Evolutionary conservation across 495 filamentous ascomycete species (phyloP), one percentile per base, ranked within the genome.

Genomic region (Penicillium salamii): DNA sequence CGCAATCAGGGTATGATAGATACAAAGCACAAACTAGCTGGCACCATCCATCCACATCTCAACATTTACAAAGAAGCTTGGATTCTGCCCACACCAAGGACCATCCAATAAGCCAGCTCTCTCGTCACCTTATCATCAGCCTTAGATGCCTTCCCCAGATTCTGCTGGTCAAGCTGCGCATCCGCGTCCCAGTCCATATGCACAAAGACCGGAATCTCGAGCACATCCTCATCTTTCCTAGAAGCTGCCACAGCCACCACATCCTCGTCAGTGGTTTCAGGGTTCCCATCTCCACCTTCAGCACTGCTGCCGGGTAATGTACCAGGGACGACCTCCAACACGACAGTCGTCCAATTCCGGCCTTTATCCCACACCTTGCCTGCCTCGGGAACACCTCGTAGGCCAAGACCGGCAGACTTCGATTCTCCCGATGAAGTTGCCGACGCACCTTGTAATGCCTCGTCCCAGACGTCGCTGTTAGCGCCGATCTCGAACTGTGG

Each of bases 281-380:
- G 18, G 15, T 40, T 24, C 50, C 66, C 34, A 23, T 54, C 47
- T 49, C 62, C 39, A 56, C 32, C 51, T 24, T 66, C 55, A 17
- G 62, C 63, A 31, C 61, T 50, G 17, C 48, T 52, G 7, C 68
- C 68, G 2, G 70, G 71, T 36, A 76, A 61, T 1, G 59, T 58
- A 0, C 88, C 87, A 5, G 91, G 90, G 5, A 96, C 79, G 9
- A 98, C 86, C 65, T 98, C 93, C 13, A 98, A 72, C 6, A 97
- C 87, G 6, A 98, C 86, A 38, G 80, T 88, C 2, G 90, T 91
- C 89, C 90, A 96, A 62, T 97, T 98, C n/a, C 92, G 76, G 0
- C 91, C 91, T 50, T 85, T 80, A 50, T 97, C 90, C 89, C 90
- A 98, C 20, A 98, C 84, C 67, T 97, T 97, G 13, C 93, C 93